Conservation (phyloP, 2,329 filamentous ascomycete species). For the Juglanconis oblonga region DNA sequence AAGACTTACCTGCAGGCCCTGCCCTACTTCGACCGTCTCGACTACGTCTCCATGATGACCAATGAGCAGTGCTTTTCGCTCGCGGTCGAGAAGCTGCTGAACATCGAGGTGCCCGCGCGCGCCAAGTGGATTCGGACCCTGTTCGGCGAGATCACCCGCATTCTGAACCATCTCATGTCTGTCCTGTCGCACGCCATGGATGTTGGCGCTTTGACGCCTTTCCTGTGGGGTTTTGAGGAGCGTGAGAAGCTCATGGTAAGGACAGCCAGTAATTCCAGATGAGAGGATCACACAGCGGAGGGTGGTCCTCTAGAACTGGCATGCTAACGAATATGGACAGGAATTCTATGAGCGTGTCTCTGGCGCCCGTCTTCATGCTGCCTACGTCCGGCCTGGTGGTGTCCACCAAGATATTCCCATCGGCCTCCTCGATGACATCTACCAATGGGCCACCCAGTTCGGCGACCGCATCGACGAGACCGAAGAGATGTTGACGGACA, state of each 20-base stretch:
- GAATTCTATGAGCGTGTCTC: conserved; percentile 99
- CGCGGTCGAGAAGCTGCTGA: conserved; percentile 95
- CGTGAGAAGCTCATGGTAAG: conserved; percentile 99
- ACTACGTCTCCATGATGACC: conserved; percentile 99
- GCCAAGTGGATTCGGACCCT: conserved; percentile 96
- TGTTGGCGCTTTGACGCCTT: conserved; percentile 94
- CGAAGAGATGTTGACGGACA: conserved; percentile 97
- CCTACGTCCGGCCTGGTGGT: conserved; percentile 94
- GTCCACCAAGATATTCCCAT: conserved; percentile 93
- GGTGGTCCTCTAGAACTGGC: not conserved
- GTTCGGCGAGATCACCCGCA: conserved; percentile 90
- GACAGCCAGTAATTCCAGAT: not conserved
- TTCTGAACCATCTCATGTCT: conserved; percentile 98
- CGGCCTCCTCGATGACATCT: conserved; percentile 95
- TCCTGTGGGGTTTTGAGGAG: conserved; percentile 99
- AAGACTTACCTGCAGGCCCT: conserved; percentile 98
- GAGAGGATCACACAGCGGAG: not conserved
- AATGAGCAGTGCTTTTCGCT: conserved; percentile 98
- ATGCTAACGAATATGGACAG: conserved; percentile 42
- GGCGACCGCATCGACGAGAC: conserved; percentile 98
- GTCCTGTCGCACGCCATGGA: conserved; percentile 98
- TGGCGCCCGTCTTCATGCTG: conserved; percentile 92
- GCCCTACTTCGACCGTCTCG: conserved; percentile 97
- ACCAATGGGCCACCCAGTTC: conserved; percentile 99
- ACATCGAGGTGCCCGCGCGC: conserved; percentile 90